A percentile compares a stretch with the other conserved stretches of the same genome.
phyloP scores from a whole-genome alignment of 495 filamentous ascomycete species.

The Pyrenula massariospora region DNA sequence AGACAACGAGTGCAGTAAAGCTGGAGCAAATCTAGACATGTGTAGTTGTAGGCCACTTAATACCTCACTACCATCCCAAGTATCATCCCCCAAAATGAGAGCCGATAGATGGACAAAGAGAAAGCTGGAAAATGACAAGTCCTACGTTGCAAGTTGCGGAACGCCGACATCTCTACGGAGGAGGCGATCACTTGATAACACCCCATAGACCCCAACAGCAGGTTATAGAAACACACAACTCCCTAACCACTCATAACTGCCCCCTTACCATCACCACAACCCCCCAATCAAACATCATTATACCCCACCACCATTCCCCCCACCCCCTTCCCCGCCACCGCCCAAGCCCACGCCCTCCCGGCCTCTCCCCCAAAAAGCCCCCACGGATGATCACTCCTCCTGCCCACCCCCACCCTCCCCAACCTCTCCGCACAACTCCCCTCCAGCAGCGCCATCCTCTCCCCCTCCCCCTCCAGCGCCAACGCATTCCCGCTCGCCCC shows the following conservation, averaged over 20 bases:
- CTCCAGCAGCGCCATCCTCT: conserved; percentile 36
- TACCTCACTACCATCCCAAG: no score
- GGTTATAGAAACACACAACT: no score
- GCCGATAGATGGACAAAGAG: no score
- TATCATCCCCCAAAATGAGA: no score
- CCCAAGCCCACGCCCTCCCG: conserved; percentile 35
- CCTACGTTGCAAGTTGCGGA: no score
- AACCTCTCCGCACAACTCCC: conserved; percentile 38
- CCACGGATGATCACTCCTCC: conserved; percentile 23
- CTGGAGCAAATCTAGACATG: no score
- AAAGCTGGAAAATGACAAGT: no score
- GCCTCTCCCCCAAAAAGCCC: conserved; percentile 32
- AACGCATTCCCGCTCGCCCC: conserved; percentile 53
- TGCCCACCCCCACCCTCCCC: conserved; percentile 30
- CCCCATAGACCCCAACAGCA: no score
- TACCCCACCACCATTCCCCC: conserved; percentile 29
- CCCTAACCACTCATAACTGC: neutral
- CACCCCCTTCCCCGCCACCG: conserved; percentile 24
- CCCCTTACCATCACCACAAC: neutral
- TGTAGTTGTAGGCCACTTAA: no score
- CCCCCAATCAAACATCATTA: conserved; percentile 25
- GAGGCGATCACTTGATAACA: no score
- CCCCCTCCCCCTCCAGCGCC: conserved; percentile 12
- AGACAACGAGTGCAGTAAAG: no score
- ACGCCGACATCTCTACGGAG: no score